Percentiles rank a stretch among this genome's conserved stretches.
These are phyloP conservation scores for Paraglomus brasilianum DNA, from an alignment of 192 early-diverging fungal genomes.

Conservation along the genomic window DNA sequence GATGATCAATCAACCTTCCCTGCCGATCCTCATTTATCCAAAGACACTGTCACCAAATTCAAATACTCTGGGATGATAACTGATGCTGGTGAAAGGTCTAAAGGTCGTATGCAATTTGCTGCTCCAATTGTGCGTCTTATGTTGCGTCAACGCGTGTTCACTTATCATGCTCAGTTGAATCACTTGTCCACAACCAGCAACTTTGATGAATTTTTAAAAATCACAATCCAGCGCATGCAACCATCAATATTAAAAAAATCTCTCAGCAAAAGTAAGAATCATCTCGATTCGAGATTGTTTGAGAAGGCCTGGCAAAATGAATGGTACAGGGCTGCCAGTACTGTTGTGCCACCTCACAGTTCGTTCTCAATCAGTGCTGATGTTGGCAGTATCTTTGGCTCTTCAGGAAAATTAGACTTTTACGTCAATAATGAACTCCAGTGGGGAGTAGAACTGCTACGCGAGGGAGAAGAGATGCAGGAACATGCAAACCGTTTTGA, in stretches of 20 bases:
- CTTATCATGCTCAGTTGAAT: not conserved
- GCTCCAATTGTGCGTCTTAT: not conserved
- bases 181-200: not conserved
- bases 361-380: conserved; percentile 27
- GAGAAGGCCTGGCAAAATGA: conserved; percentile 41
- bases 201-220: conserved; percentile 8
- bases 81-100: no score
- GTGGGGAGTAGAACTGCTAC: conserved; percentile 26
- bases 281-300: conserved; percentile 30
- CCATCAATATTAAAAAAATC: conserved; percentile 17
- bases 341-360: conserved; percentile 22
- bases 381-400: conserved; percentile 15
- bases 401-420: conserved; percentile 28
- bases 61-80: no score
- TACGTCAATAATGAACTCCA: conserved; percentile 22
- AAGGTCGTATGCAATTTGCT: conserved; percentile 9
- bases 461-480: not conserved
- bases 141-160: conserved; percentile 5
- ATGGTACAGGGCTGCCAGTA: conserved; percentile 30
- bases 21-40: not conserved
- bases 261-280: not conserved
- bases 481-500: conserved; percentile 25
- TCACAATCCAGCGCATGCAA: not conserved
- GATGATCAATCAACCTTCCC: not conserved
- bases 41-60: no score